Evolutionary conservation across 305 asterid genomes (phyloP).

Genomic region (Solanum aculeatissimum): DNA sequence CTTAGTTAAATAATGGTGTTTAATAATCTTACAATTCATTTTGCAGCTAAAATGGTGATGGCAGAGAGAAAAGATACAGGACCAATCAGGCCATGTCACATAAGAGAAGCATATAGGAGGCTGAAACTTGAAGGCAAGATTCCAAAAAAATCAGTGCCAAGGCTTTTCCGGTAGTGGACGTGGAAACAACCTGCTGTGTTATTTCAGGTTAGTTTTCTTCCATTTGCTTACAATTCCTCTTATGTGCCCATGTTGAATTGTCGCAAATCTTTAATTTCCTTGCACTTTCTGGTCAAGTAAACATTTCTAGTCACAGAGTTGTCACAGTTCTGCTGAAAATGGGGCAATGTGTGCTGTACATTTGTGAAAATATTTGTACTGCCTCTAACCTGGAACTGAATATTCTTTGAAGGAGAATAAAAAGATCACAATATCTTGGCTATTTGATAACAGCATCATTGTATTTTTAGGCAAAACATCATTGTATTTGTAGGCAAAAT

Average conservation of each 20-base stretch:
- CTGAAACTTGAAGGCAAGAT: conserved; percentile 78
- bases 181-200: neutral
- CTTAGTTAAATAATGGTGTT: neutral
- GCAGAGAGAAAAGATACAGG: conserved; percentile 69
- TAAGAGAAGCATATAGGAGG: conserved; percentile 88
- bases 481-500: neutral
- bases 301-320: neutral
- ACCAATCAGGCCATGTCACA: conserved; percentile 93
- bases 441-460: neutral
- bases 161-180: conserved; percentile 56
- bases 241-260: neutral
- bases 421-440: neutral
- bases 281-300: neutral
- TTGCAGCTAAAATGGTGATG: conserved; percentile 85
- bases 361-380: neutral
- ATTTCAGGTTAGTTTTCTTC: neutral
- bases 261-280: neutral
- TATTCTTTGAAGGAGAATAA: neutral
- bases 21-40: neutral
- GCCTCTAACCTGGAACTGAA: neutral
- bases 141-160: conserved; percentile 64
- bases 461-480: neutral
- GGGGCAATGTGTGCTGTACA: neutral
- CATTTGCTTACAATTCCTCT: neutral
- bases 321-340: neutral